Percentiles rank a stretch among this genome's conserved stretches.
Evolutionary conservation across 179 eudicot species (phyloP).

Genomic region (Nepenthes alata): DNA sequence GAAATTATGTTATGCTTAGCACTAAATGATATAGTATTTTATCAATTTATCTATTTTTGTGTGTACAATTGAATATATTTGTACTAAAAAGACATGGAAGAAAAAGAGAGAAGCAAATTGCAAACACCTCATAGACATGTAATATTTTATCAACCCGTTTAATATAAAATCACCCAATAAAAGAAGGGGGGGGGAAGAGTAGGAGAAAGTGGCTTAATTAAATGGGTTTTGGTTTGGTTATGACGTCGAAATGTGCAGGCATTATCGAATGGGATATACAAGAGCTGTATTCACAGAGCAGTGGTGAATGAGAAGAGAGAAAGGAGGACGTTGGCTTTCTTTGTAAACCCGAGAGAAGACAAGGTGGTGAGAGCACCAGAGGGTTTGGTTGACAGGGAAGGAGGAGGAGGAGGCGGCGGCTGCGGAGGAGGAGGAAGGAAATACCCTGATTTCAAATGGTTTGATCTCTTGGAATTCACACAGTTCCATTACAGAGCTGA

Average conservation of each 20-base stretch:
- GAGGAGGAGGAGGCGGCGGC: neutral
- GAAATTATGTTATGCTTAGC: no score
- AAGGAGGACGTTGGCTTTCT: constrained; percentile 28
- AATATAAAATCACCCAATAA: no score
- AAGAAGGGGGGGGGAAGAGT: no score
- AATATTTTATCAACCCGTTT: no score
- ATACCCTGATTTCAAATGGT: constrained; percentile 25
- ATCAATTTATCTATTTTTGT: no score
- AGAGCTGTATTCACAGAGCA: constrained; percentile 37
- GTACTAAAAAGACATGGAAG: no score
- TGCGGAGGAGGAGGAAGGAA: constrained; percentile 7
- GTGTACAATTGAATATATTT: no score
- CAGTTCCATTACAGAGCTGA: constrained; percentile 21
- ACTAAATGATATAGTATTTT: no score
- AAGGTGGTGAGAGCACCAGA: constrained; percentile 19
- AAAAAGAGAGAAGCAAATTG: no score
- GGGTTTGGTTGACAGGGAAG: constrained; percentile 8
- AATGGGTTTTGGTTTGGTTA: no score
- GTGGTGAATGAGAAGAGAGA: constrained; percentile 31
- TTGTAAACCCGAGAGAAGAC: constrained; percentile 26
- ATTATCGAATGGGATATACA: constrained; percentile 30
- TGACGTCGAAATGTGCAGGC: constrained; percentile 13
- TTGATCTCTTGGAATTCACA: constrained; percentile 18
- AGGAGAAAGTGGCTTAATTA: no score
- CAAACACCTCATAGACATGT: no score